Conservation (phyloP, 495 filamentous ascomycete species). For the Chaetomium cochliodes region DNA sequence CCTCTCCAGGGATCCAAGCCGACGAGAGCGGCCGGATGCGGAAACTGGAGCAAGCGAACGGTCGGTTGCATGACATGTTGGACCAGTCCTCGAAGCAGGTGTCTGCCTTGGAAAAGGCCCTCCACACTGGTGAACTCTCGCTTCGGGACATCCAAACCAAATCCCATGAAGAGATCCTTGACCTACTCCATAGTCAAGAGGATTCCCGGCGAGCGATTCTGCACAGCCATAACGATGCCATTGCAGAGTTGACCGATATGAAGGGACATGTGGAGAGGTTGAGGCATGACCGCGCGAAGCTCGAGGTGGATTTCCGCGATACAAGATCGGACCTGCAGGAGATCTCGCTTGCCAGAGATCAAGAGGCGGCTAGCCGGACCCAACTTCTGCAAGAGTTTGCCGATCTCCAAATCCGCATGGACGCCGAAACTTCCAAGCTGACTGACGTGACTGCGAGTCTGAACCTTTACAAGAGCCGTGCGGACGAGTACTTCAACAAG, state of each 20-base stretch:
- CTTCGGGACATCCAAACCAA: slow-evolving; percentile 89
- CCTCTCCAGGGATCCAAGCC: slow-evolving; percentile 56
- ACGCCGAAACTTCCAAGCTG: slow-evolving; percentile 81
- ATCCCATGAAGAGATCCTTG: slow-evolving; percentile 92
- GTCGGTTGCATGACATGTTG: slow-evolving; percentile 86
- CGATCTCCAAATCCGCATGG: slow-evolving; percentile 89
- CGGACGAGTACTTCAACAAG: slow-evolving; percentile 97
- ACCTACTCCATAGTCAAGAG: slow-evolving; percentile 91
- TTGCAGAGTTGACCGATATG: slow-evolving; percentile 79
- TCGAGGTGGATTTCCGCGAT: slow-evolving; percentile 91
- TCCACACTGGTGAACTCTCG: slow-evolving; percentile 84
- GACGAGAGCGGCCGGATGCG: slow-evolving; percentile 87
- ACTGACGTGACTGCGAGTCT: slow-evolving; percentile 81
- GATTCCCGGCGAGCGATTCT: slow-evolving; percentile 78
- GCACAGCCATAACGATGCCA: slow-evolving; percentile 78
- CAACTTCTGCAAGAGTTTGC: slow-evolving; percentile 91
- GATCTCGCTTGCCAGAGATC: slow-evolving; percentile 69
- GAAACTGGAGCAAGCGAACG: slow-evolving; percentile 91
- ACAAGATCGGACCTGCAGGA: slow-evolving; percentile 80
- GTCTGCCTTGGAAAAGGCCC: slow-evolving; percentile 80
- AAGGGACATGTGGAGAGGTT: slow-evolving; percentile 84
- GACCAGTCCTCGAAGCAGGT: slow-evolving; percentile 95
- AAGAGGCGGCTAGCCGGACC: slow-evolving; percentile 76
- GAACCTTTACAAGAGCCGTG: slow-evolving; percentile 84
- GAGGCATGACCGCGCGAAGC: slow-evolving; percentile 68